These are phyloP conservation scores for Ramalina peruviana DNA, from an alignment of 495 filamentous ascomycete genomes.

Conservation along the genomic window DNA sequence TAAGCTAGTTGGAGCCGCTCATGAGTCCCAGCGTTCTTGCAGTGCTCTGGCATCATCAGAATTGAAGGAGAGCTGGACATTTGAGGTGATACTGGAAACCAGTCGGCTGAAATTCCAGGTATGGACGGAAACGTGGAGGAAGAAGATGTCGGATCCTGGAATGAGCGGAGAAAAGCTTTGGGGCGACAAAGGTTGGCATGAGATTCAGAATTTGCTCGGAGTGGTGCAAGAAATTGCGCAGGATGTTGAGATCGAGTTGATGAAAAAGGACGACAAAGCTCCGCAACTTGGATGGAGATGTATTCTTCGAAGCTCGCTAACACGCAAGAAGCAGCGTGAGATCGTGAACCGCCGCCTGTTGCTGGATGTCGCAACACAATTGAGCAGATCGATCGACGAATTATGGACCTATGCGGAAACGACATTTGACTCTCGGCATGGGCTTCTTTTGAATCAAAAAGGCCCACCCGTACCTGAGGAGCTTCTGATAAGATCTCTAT, in stretches of 20 bases:
- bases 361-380: background rate
- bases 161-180: background rate
- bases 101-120: background rate
- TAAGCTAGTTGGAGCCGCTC: too few relatives aligned
- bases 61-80: background rate
- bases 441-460: background rate
- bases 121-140: background rate
- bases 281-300: background rate
- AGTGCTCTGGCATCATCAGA: too few relatives aligned
- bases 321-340: background rate
- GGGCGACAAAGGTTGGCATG: background rate
- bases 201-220: background rate
- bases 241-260: background rate
- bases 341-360: background rate
- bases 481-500: conserved; percentile 1
- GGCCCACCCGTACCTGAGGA: background rate
- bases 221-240: background rate
- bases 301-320: background rate
- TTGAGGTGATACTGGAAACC: background rate
- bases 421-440: conserved; percentile 9
- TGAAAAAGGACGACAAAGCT: background rate
- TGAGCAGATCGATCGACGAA: conserved; percentile 8
- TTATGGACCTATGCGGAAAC: conserved; percentile 9
- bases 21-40: too few relatives aligned
- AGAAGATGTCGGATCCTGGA: background rate